Conservation (phyloP, 768 basidiomycete genomes). For the Leccinellum albellum region DNA sequence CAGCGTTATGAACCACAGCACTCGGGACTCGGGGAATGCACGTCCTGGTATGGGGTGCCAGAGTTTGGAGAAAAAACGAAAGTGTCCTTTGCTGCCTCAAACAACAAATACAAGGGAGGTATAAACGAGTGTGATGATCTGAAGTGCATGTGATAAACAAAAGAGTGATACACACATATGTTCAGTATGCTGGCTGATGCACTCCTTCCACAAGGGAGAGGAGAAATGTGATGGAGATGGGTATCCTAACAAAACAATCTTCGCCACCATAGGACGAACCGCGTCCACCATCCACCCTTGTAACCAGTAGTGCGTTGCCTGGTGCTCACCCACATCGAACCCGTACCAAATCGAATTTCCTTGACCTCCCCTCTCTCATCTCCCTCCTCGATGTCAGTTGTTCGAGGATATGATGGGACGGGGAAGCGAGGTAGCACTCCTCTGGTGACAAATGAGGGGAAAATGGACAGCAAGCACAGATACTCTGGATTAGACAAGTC, state of each 20-base stretch:
- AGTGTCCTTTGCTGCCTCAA: slow-evolving; percentile 9
- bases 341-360: slow-evolving; percentile 74
- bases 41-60: not conserved
- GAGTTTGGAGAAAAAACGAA: not conserved
- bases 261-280: slow-evolving; percentile 77
- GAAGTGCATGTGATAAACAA: slow-evolving; percentile 28
- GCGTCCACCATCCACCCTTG: slow-evolving; percentile 77
- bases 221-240: not conserved
- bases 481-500: slow-evolving; percentile 76
- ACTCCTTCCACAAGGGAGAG: not conserved
- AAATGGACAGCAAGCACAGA: slow-evolving; percentile 61
- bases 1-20: not conserved
- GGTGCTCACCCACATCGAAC: slow-evolving; percentile 72
- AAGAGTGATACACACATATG: slow-evolving; percentile 36
- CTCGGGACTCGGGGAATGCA: not conserved
- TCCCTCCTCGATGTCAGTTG: slow-evolving; percentile 67
- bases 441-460: slow-evolving; percentile 73
- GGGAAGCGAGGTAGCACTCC: slow-evolving; percentile 73
- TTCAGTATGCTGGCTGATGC: slow-evolving; percentile 25
- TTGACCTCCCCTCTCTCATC: slow-evolving; percentile 51
- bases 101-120: slow-evolving; percentile 18
- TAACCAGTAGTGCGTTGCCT: slow-evolving; percentile 59
- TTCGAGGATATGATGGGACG: slow-evolving; percentile 33
- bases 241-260: slow-evolving; percentile 65
- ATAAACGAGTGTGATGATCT: slow-evolving; percentile 22